A percentile compares a stretch with the other conserved stretches of the same genome.
Evolutionary conservation across 2,329 filamentous ascomycete genomes (phyloP).

Genomic region (Xylaria sp.): DNA sequence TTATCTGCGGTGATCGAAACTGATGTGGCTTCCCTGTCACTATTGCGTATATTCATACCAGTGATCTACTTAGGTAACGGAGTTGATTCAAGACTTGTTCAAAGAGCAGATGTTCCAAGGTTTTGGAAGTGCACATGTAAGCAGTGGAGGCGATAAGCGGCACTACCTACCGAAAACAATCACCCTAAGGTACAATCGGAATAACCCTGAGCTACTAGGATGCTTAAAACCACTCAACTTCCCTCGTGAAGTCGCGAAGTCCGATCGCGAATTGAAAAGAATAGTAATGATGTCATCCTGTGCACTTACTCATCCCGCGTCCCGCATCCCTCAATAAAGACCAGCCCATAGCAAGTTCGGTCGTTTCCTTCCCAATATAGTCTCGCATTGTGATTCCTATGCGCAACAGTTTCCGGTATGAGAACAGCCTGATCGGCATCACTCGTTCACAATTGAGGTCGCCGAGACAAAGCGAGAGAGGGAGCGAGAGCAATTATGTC

Average conservation of each 20-base stretch:
- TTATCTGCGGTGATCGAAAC: too few species aligned
- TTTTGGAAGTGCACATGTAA: too few species aligned
- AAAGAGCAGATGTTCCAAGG: too few species aligned
- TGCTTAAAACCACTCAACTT: not conserved
- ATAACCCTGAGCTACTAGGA: not conserved
- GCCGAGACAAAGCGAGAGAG: not conserved
- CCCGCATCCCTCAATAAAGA: not conserved
- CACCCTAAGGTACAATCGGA: not conserved
- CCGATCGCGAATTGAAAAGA: not conserved
- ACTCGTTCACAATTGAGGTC: constrained; percentile 7
- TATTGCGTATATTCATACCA: too few species aligned
- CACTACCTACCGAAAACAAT: not conserved
- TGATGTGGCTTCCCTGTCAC: too few species aligned
- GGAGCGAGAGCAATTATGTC: constrained; percentile 30
- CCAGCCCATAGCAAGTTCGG: not conserved
- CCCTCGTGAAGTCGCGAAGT: not conserved
- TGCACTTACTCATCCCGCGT: not conserved
- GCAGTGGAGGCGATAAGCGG: too few species aligned
- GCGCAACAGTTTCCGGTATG: not conserved
- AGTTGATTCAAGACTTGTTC: too few species aligned
- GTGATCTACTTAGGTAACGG: too few species aligned
- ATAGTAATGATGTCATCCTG: constrained; percentile 19
- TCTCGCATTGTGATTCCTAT: not conserved
- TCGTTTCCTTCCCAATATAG: not conserved
- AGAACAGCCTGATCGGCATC: not conserved